These are phyloP conservation scores for Oleoguttula mirabilis DNA, from an alignment of 495 filamentous ascomycete genomes.

Conservation along the genomic window DNA sequence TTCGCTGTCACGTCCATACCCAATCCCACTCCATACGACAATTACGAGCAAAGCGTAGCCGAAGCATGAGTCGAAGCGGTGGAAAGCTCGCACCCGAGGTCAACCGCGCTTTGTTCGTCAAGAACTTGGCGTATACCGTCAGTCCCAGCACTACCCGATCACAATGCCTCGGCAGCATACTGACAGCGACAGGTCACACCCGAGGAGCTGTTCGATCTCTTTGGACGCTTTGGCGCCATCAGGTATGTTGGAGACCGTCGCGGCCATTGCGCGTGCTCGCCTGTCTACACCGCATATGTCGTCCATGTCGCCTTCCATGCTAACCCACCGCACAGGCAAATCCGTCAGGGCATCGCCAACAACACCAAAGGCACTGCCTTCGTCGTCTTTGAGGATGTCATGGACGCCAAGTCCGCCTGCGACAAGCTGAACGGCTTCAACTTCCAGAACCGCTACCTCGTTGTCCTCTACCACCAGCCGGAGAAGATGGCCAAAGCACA, in stretches of 20 bases:
- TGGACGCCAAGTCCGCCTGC: slow-evolving; percentile 96
- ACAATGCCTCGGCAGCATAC: no score
- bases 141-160: no score
- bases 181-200: slow-evolving; percentile 90
- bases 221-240: slow-evolving; percentile 87
- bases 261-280: no score
- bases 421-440: slow-evolving; percentile 99
- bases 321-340: slow-evolving; percentile 69
- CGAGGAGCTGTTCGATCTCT: slow-evolving; percentile 88
- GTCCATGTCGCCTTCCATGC: slow-evolving; percentile 1
- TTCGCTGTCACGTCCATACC: no score
- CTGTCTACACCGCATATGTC: no score
- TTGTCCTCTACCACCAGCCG: slow-evolving; percentile 96
- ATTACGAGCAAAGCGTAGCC: no score
- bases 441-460: slow-evolving; percentile 98
- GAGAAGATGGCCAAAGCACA: slow-evolving; percentile 92
- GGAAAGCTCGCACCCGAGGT: slow-evolving; percentile 92
- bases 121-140: slow-evolving; percentile 97
- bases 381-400: slow-evolving; percentile 98
- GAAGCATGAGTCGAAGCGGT: slow-evolving; percentile 28
- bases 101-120: slow-evolving; percentile 93
- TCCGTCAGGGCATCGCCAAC: slow-evolving; percentile 92
- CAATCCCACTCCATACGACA: no score
- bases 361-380: slow-evolving; percentile 98
- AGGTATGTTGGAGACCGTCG: slow-evolving; percentile 58